Evolutionary conservation across 2,329 filamentous ascomycete genomes (phyloP).

Genomic region (Tolypocladium ophioglossoides): DNA sequence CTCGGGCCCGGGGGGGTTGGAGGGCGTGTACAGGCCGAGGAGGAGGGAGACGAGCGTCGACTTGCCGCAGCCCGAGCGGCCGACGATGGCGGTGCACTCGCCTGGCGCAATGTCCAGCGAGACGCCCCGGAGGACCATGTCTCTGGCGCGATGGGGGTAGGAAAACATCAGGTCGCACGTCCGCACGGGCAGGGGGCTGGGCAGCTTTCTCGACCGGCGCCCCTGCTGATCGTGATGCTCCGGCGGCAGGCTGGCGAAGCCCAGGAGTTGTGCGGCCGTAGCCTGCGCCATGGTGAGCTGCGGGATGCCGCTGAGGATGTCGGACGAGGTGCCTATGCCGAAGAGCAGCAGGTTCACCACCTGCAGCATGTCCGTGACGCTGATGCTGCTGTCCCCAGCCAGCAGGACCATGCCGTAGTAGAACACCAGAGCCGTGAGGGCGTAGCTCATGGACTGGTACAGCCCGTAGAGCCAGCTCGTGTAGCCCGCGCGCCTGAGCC

Average conservation of each 20-base stretch:
- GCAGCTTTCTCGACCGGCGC: slow-evolving; percentile 24
- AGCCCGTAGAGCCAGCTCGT: slow-evolving; percentile 66
- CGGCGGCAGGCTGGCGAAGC: slow-evolving; percentile 51
- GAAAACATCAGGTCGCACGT: slow-evolving; percentile 50
- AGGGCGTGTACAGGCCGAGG: slow-evolving; percentile 54
- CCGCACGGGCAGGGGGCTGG: slow-evolving; percentile 33
- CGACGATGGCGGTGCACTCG: slow-evolving; percentile 67
- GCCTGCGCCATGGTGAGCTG: slow-evolving; percentile 67
- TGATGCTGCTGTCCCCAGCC: slow-evolving; percentile 30
- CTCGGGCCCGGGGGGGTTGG: background rate
- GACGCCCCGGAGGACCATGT: slow-evolving; percentile 50
- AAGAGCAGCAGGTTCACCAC: slow-evolving; percentile 81
- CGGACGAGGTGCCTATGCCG: slow-evolving; percentile 61
- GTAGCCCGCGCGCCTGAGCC: slow-evolving; percentile 54
- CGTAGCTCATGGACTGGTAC: slow-evolving; percentile 61
- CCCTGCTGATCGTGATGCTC: slow-evolving; percentile 44
- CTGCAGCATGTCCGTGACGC: slow-evolving; percentile 52
- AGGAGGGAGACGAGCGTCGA: slow-evolving; percentile 71
- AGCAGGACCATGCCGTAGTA: slow-evolving; percentile 68
- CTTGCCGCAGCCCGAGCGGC: slow-evolving; percentile 82
- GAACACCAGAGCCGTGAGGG: slow-evolving; percentile 69
- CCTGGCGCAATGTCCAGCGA: slow-evolving; percentile 53
- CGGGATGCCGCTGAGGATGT: slow-evolving; percentile 64
- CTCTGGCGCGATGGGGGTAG: slow-evolving; percentile 50
- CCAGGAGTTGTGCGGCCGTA: slow-evolving; percentile 62